Evolutionary conservation across 2,329 filamentous ascomycete species (phyloP), one percentile per base, ranked within the genome.

Genomic region (Cladosporium sp.): DNA sequence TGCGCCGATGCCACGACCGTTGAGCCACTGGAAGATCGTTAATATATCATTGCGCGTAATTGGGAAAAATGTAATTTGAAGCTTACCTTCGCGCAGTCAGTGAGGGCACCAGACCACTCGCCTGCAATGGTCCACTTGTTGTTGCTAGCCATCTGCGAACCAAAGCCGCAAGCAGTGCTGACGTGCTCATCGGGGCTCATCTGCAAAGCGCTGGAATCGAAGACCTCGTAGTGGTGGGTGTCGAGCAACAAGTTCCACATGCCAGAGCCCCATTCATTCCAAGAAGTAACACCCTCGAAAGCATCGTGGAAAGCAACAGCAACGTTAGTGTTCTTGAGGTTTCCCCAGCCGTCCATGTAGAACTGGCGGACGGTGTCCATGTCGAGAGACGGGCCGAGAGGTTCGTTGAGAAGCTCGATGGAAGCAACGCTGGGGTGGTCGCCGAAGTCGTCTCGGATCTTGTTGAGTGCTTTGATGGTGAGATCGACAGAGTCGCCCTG

Each of bases 221-320:
- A 88, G 58, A 85, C 77, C 68, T 88, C 81, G 68, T 89, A 89
- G 66, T 88, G 83, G 68, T 89, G 86, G 55, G 85, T 84, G 66
- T 89, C 86, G 60, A 89, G 72, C 1, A 57, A 0, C 71, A 74
- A 1, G 75, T 74, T 4, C 42, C 54, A 48, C 54, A 56, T 56
- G 54, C 54, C 54, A 24, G 76, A 80, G 64, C 86, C 75, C 70
- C 83, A 84, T 3, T 78, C 81, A 64, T 88, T 88, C 81, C 83
- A 89, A 6, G 74, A 76, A 39, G 71, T 77, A 1, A 81, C 78
- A 1, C 74, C 64, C 22, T 76, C 70, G 71, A 86, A 85, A 2
- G 76, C 82, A 62, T 85, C 83, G 44, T 83, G 80, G 28, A 89
- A 70, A 32, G 86, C 75, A 15, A 88, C 78, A 1, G 70, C 68